phyloP scores from a whole-genome alignment of 139 green algal species.

The Chlorella sp. region DNA sequence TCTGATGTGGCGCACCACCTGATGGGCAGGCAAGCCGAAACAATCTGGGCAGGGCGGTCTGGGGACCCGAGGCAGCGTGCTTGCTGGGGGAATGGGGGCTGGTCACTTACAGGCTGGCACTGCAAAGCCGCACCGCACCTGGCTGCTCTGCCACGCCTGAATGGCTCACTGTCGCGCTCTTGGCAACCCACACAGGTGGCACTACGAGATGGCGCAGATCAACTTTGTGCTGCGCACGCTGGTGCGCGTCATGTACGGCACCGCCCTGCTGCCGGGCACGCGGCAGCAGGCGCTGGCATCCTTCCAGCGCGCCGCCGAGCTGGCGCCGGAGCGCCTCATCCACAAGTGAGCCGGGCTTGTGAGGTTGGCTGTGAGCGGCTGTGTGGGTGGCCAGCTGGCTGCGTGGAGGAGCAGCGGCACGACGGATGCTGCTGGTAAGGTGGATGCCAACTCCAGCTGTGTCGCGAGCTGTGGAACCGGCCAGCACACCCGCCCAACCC shows the following conservation, averaged over 20 bases:
- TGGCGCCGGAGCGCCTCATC: conserved; percentile 69
- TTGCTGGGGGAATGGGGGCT: too few relatives aligned
- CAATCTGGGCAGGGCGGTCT: too few relatives aligned
- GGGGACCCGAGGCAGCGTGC: too few relatives aligned
- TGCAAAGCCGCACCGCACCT: too few relatives aligned
- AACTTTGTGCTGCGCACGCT: conserved; percentile 71
- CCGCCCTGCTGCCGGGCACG: conserved; percentile 60
- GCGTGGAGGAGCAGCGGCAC: too few relatives aligned
- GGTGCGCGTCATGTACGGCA: conserved; percentile 71
- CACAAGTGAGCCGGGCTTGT: conserved; percentile 50
- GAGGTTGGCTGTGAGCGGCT: not conserved
- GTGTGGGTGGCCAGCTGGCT: not conserved
- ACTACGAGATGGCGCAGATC: conserved; percentile 77
- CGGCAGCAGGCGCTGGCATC: conserved; percentile 63
- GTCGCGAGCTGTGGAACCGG: too few relatives aligned
- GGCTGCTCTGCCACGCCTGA: too few relatives aligned
- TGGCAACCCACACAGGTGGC: conserved; percentile 49
- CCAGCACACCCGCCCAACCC: too few relatives aligned
- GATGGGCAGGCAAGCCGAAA: conserved; percentile 58
- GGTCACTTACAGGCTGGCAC: too few relatives aligned
- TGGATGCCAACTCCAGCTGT: too few relatives aligned
- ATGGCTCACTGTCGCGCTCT: too few relatives aligned
- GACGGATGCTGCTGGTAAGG: too few relatives aligned
- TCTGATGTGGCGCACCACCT: conserved; percentile 85
- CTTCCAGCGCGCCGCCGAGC: conserved; percentile 60